Evolutionary conservation across 805 yeast genomes (phyloP), one percentile per base, ranked within the genome.

Genomic region (Scheffersomyces ergatensis): DNA sequence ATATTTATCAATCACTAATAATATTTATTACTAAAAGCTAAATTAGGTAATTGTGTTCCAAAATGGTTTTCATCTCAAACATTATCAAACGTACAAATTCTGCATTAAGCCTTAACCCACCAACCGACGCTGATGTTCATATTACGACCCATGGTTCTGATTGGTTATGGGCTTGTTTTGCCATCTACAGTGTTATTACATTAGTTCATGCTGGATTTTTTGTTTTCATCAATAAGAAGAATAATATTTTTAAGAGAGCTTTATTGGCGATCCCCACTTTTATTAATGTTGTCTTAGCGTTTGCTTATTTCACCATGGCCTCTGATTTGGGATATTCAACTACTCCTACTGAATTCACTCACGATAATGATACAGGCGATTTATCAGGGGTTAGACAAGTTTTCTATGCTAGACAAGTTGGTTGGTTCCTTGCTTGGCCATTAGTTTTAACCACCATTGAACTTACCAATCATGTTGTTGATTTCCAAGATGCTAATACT

Each of bases 81-180:
- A 13, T 50, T 18, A 31, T 38, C 24, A 29, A 19, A 30, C 42
- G 49, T 16, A 57, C 62, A 12, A 72, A 72, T 46, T 53, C 69
- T 31, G 79, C 75, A 9, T 52, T 75, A 15, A 40, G 48, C 6
- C 49, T 72, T 39, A 79, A 79, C 49, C 74, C 76, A 6, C 54
- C 62, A 13, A 18, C 48, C 7, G 61, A 57, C 15, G 59, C 71
- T 37, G 83, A 78, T 46, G 71, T 78, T 53, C 74, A 72, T 40
- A 44, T 82, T 25, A 80, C 84, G 11, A 45, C 54, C 12, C 78
- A 75, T 50, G 86, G 88, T 55, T 79, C 85, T 7, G 77, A 77
- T 56, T 82, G 85, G 85, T 67, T 76, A 48, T 82, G 85, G 85
- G 74, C 86, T 1, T 82, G 65, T 12, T 80, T 82, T 51, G 57